These are phyloP conservation scores for Eutrema yunnanense DNA, from an alignment of 345 rosid species.

Conservation along the genomic window DNA sequence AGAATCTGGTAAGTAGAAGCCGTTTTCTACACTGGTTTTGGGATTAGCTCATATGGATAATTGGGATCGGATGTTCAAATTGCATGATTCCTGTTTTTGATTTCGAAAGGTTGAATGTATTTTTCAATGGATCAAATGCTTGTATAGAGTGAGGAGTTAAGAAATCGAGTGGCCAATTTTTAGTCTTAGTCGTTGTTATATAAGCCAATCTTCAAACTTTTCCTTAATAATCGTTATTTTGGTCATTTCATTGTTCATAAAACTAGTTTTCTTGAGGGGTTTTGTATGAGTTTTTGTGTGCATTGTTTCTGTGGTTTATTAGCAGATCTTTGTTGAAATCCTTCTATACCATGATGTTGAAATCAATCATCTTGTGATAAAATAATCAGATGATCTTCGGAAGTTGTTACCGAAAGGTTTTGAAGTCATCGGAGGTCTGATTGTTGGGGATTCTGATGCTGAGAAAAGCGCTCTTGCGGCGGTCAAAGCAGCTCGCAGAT, in stretches of 20 bases:
- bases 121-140: background rate
- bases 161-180: background rate
- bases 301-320: background rate
- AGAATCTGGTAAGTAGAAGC: conserved; percentile 56
- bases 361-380: background rate
- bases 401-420: conserved; percentile 66
- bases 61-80: background rate
- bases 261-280: background rate
- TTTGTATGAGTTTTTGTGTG: background rate
- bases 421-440: conserved; percentile 61
- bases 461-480: conserved; percentile 50
- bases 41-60: background rate
- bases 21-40: background rate
- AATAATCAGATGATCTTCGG: conserved; percentile 60
- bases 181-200: background rate
- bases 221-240: background rate
- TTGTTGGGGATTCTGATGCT: conserved; percentile 37
- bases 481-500: conserved; percentile 41
- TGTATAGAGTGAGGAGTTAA: background rate
- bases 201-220: background rate
- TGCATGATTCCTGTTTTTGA: background rate
- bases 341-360: background rate
- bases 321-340: background rate
- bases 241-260: background rate
- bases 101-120: background rate